Evolutionary conservation across 1,284 basidiomycete genomes (phyloP).

Genomic region (Gymnopus androsaceus): DNA sequence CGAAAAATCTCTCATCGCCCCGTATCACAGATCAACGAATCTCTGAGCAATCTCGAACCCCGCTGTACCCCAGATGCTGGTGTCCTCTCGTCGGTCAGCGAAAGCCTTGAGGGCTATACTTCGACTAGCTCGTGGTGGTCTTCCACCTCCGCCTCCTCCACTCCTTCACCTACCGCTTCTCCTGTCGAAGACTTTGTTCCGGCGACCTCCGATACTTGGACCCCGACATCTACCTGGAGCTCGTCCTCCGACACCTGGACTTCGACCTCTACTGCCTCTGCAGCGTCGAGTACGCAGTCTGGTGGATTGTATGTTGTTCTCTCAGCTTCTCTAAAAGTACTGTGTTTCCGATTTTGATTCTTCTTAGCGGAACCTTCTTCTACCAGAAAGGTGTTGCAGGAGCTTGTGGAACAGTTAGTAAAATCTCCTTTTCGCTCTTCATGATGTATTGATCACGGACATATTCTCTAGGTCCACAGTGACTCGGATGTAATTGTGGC

Average conservation of each 20-base stretch:
- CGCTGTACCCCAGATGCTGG: conserved; percentile 1
- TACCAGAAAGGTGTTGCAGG: conserved; percentile 69
- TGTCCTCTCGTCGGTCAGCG: neutral
- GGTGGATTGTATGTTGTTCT: conserved; percentile 47
- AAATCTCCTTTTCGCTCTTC: neutral
- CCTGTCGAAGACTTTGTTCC: conserved; percentile 25
- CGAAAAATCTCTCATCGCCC: neutral
- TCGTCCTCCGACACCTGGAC: neutral
- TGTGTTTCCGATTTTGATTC: conserved; percentile 6
- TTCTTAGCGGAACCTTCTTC: conserved; percentile 67
- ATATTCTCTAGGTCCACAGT: conserved; percentile 36
- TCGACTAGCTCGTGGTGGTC: neutral
- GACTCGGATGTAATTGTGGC: conserved; percentile 74
- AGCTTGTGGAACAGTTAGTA: conserved; percentile 65
- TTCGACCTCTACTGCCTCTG: neutral
- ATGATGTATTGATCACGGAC: neutral
- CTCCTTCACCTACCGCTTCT: conserved; percentile 24
- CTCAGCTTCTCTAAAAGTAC: conserved; percentile 10
- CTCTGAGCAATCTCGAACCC: neutral
- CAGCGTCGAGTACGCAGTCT: neutral
- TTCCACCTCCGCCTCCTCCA: conserved; percentile 36
- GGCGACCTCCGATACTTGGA: conserved; percentile 27
- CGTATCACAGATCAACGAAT: neutral
- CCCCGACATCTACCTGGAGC: conserved; percentile 14
- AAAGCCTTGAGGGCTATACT: neutral